Conservation (phyloP, 2,329 filamentous ascomycete genomes). For the Chrysoporthe cubensis region DNA sequence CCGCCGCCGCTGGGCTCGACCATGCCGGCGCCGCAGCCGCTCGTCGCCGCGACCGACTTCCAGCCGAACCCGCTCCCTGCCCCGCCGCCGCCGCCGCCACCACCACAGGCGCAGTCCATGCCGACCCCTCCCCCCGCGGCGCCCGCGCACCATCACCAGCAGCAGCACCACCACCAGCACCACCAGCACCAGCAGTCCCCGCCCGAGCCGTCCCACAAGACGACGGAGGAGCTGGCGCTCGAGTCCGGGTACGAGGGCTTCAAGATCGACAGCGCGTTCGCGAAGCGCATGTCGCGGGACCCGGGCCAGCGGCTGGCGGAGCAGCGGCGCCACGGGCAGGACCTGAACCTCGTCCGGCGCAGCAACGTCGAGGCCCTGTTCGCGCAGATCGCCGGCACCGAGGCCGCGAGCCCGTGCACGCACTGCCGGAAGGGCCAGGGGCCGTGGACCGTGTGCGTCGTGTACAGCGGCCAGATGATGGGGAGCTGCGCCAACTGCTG, state of each 20-base stretch:
- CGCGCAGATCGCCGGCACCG: slow-evolving; percentile 58
- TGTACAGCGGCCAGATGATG: slow-evolving; percentile 64
- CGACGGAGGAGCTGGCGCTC: slow-evolving; percentile 52
- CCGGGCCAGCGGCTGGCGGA: slow-evolving; percentile 53
- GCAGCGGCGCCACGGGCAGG: slow-evolving; percentile 58
- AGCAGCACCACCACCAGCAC: not conserved
- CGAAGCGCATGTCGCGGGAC: slow-evolving; percentile 57
- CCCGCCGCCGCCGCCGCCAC: not conserved
- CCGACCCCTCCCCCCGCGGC: not conserved
- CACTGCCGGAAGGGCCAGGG: slow-evolving; percentile 65
- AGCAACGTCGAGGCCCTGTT: slow-evolving; percentile 65
- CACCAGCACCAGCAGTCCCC: not conserved
- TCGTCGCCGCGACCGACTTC: slow-evolving; percentile 30
- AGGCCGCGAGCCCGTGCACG: slow-evolving; percentile 55
- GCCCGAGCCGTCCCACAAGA: slow-evolving; percentile 31
- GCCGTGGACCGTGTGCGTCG: slow-evolving; percentile 61
- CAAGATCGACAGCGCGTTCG: slow-evolving; percentile 57
- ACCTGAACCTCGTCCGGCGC: slow-evolving; percentile 58
- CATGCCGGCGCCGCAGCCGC: slow-evolving; percentile 28
- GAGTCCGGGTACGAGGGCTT: slow-evolving; percentile 52
- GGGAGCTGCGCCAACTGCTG: slow-evolving; percentile 67
- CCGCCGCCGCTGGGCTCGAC: slow-evolving; percentile 23
- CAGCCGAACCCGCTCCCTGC: slow-evolving; percentile 25
- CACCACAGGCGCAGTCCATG: not conserved
- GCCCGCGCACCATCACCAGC: not conserved